Evolutionary conservation across 2,329 filamentous ascomycete genomes (phyloP).

Genomic region (Helotiales sp.): DNA sequence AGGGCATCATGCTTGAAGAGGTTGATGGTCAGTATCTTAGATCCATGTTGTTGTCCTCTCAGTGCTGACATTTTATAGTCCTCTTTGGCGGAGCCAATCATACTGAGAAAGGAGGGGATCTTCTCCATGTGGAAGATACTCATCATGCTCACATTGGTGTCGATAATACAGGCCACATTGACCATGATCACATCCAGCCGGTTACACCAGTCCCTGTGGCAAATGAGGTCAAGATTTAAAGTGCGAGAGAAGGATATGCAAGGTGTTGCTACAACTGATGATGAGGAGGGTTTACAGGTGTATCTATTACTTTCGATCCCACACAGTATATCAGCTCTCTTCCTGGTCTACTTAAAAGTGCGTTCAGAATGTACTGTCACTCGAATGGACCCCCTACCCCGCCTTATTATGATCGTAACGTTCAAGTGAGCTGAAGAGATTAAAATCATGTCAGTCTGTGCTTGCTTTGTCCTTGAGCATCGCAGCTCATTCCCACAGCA

Average conservation of each 20-base stretch:
- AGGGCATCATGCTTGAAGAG: constrained; percentile 53
- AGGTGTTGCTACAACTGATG: background rate
- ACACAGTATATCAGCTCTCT: too few relatives aligned
- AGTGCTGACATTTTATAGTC: background rate
- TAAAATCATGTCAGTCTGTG: too few relatives aligned
- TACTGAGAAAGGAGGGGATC: constrained; percentile 32
- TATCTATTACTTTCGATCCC: too few relatives aligned
- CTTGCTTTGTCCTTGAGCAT: too few relatives aligned
- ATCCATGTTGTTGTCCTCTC: background rate
- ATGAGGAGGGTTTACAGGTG: background rate
- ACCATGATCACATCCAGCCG: constrained; percentile 7
- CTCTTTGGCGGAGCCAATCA: constrained; percentile 46
- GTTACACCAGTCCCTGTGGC: background rate
- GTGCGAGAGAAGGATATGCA: background rate
- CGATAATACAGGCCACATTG: constrained; percentile 10
- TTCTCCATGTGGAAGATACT: constrained; percentile 28
- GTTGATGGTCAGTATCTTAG: constrained; percentile 44
- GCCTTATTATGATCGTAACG: too few relatives aligned
- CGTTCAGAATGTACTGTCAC: too few relatives aligned
- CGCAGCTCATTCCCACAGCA: too few relatives aligned
- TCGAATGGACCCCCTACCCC: too few relatives aligned
- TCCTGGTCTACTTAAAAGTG: too few relatives aligned
- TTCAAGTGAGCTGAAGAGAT: too few relatives aligned
- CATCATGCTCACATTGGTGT: constrained; percentile 31
- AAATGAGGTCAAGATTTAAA: constrained; percentile 13